Base-by-base conservation (phyloP, 108 stramenopile genomes). In the Cyclotella distinguenda region DNA sequence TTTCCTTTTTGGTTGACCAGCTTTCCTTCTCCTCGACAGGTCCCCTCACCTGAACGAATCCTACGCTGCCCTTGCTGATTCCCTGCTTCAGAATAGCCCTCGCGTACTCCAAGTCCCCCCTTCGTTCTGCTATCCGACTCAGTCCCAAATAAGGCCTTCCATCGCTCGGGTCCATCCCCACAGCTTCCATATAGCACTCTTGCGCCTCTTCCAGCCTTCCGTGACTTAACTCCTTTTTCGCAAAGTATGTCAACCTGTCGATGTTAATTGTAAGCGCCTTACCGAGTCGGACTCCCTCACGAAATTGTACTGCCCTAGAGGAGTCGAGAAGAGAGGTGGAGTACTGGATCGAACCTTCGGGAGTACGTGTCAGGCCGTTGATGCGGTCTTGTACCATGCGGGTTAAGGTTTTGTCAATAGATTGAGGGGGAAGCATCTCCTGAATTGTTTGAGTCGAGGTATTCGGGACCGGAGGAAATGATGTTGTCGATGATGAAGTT, bases 141-240 rank as follows among this genome's bases (percentile, higher is more conserved):
- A 94, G 69, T n/a, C 93, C 93, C 21, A 94, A 73, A 54, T 90
- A 94, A 19, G 88, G 82, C 60, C 89, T 61, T 18, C 93, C 93
- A 74, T 94, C 89, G 19, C 74, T 80, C 5, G 89, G 87, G 63
- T 89, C 85, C 54, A 89, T 82, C 23, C 56, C 38, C 36, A 86
- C 52, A 1, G 85, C 85, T 66, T 73, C 9, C 26, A 72, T 44
- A 62, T 89, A 89, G 35, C 64, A 69, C 35, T 81, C 83, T 64
- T 79, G 64, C 11, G 88, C 88, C 66, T 89, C 88, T 46, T 86
- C 85, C 39, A 89, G 30, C 21, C 81, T 66, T 5, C 79, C 79
- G 36, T 79, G 64, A 45, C 72, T 67, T 27, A 91, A 62, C 51
- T 88, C 83, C 47, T 83, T 82, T 66, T 90, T 89, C 21, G 86